Evolutionary conservation across 2,329 filamentous ascomycete species (phyloP).

Genomic region (Monascus ruber): DNA sequence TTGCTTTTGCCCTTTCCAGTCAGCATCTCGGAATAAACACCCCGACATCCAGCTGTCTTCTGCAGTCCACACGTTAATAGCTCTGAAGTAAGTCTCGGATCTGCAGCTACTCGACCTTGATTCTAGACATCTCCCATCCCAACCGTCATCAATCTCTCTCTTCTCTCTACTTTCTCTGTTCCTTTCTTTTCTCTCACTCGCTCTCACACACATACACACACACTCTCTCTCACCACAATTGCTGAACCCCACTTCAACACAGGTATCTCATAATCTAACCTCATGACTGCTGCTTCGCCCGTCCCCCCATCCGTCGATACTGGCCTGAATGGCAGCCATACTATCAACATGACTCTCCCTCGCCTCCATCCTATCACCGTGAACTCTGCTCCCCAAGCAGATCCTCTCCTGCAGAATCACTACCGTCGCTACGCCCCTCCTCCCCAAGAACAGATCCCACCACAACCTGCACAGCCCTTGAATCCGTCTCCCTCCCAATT

Average conservation of each 20-base stretch:
- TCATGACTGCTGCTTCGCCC: conserved; percentile 24
- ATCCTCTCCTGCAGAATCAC: conserved; percentile 22
- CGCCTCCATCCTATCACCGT: conserved; percentile 32
- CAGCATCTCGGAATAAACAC: no score
- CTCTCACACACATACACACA: not conserved
- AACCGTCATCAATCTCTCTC: not conserved
- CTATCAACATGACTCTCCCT: conserved; percentile 20
- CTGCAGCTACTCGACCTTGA: no score
- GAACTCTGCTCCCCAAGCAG: conserved; percentile 24
- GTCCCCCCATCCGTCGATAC: conserved; percentile 23
- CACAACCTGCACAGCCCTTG: not conserved
- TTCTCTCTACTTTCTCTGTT: conserved; percentile 2
- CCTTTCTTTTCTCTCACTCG: not conserved
- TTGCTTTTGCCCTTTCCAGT: no score
- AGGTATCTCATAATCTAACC: conserved; percentile 3
- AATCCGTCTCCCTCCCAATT: conserved; percentile 14
- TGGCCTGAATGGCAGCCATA: conserved; percentile 17
- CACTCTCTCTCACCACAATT: no score
- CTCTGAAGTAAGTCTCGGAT: no score
- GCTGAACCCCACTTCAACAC: not conserved
- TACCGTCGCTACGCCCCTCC: conserved; percentile 21
- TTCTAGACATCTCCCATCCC: no score
- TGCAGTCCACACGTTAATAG: no score
- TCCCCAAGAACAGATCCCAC: conserved; percentile 18
- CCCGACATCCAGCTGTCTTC: no score